Conservation (phyloP, 352 stramenopile genomes). For the Phytophthora podocarpi region DNA sequence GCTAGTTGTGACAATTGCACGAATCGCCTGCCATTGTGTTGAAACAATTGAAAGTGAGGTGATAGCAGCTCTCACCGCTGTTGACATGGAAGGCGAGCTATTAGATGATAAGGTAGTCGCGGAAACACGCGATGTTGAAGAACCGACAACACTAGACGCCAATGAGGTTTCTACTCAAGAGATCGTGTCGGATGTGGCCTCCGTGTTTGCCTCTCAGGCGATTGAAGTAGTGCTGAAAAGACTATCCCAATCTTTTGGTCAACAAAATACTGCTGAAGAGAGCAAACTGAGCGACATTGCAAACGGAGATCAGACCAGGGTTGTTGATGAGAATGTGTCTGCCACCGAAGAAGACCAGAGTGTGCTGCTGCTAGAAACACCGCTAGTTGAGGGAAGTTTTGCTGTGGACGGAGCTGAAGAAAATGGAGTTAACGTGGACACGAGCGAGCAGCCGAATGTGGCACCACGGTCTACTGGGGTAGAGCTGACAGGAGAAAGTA, state of each 20-base stretch:
- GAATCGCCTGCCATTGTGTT: neutral
- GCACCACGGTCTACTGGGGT: too few species aligned
- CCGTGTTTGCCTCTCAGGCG: constrained; percentile 8
- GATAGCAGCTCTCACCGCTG: neutral
- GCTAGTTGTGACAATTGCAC: neutral
- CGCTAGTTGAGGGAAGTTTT: too few species aligned
- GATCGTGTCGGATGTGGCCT: constrained; percentile 11
- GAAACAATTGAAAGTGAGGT: constrained; percentile 4
- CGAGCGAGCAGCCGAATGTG: too few species aligned
- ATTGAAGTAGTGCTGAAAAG: constrained; percentile 23
- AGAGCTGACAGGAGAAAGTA: too few species aligned
- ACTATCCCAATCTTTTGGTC: neutral
- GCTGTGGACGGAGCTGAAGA: too few species aligned
- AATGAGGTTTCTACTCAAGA: constrained; percentile 12
- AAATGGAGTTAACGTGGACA: too few species aligned
- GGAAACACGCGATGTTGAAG: neutral
- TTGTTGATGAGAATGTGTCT: too few species aligned
- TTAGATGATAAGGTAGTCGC: neutral
- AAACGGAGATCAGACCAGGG: neutral
- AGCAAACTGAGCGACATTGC: neutral
- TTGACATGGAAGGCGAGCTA: neutral
- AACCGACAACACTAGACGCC: neutral
- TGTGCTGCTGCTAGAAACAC: too few species aligned
- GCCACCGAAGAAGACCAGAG: too few species aligned
- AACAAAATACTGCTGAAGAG: neutral